Conservation (phyloP, 2,329 filamentous ascomycete genomes). For the Lachnellula arida region DNA sequence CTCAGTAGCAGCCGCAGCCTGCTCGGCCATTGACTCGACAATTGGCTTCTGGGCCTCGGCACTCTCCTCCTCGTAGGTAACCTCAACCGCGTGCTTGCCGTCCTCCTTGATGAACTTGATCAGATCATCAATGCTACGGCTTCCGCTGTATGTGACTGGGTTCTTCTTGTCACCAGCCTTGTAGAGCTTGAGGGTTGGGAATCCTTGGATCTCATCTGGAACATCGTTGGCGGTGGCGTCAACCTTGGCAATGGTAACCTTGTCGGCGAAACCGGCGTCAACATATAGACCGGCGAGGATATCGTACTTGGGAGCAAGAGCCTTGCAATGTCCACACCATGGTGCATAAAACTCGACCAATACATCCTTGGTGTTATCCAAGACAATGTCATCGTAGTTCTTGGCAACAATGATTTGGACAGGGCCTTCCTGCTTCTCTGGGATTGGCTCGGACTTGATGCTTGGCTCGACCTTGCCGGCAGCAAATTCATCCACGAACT, state of each 20-base stretch:
- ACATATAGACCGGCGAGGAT: constrained; percentile 77
- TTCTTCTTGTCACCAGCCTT: constrained; percentile 81
- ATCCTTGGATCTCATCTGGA: constrained; percentile 92
- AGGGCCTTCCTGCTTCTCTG: constrained; percentile 85
- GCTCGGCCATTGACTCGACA: constrained; percentile 36
- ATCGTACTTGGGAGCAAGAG: constrained; percentile 92
- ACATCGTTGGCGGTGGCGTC: constrained; percentile 96
- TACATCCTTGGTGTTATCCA: constrained; percentile 94
- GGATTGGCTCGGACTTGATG: constrained; percentile 97
- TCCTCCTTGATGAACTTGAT: constrained; percentile 91
- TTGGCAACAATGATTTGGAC: constrained; percentile 88
- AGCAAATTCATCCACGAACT: constrained; percentile 82
- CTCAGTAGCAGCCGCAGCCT: constrained; percentile 36
- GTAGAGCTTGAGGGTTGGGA: constrained; percentile 99
- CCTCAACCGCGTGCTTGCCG: constrained; percentile 79
- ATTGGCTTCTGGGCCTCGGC: constrained; percentile 43
- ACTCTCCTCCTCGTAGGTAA: constrained; percentile 51
- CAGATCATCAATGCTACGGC: constrained; percentile 86
- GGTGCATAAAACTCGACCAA: constrained; percentile 98
- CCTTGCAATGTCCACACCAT: constrained; percentile 99
- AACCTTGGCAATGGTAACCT: constrained; percentile 93
- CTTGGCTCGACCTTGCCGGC: constrained; percentile 88
- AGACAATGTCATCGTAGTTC: constrained; percentile 86
- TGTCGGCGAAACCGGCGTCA: constrained; percentile 70
- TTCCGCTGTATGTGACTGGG: constrained; percentile 81